Evolutionary conservation across 306 rosid species (phyloP).

Genomic region (Quercus berberidifolia): DNA sequence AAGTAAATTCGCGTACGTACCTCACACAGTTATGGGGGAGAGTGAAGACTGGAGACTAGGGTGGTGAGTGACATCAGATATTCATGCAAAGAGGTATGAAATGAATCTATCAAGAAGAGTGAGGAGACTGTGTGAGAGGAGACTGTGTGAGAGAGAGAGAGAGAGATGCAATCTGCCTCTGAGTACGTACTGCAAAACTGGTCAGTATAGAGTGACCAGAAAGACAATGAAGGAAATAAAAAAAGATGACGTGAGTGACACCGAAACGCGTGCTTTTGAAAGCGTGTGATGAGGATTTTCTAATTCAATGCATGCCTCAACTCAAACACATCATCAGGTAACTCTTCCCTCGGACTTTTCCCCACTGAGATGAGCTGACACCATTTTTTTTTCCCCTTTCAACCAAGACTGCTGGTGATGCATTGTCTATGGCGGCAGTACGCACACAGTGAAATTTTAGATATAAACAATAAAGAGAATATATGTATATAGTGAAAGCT

Average conservation of each 20-base stretch:
- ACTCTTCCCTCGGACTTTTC: constrained; percentile 46
- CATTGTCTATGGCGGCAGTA: constrained; percentile 41
- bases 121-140: background rate
- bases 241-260: constrained; percentile 44
- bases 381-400: too few species aligned
- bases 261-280: constrained; percentile 58
- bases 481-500: background rate
- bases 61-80: constrained; percentile 34
- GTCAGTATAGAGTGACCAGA: constrained; percentile 9
- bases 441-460: background rate
- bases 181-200: constrained; percentile 12
- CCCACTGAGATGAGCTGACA: background rate
- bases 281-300: constrained; percentile 58
- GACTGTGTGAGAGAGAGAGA: background rate
- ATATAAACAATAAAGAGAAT: background rate
- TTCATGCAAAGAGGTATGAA: constrained; percentile 40
- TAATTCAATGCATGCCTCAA: constrained; percentile 23
- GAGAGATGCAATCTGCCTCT: constrained; percentile 29
- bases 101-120: constrained; percentile 14
- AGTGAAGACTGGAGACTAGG: background rate
- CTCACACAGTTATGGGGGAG: background rate
- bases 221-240: background rate
- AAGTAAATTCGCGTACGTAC: background rate
- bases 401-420: too few species aligned
- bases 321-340: background rate